Base-by-base conservation (phyloP, 73 alveolate genomes). In the Paramecium tetraurelia region DNA sequence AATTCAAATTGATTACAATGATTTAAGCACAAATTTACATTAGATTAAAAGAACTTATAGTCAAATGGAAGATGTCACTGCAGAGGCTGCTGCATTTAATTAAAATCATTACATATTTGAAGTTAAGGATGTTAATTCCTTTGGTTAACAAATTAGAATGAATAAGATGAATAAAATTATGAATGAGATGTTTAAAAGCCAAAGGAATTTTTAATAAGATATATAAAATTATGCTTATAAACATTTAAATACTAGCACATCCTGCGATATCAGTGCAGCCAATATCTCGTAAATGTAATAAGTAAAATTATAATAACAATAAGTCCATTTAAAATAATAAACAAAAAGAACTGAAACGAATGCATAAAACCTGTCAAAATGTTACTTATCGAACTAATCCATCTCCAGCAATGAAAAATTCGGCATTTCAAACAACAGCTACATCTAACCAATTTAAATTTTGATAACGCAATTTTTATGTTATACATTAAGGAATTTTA, bases 121-220 rank as follows among this genome's bases (percentile, higher is more conserved):
- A 80, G 75, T 80, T 22, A 41, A 80, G 14, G 90, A 80, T 80
- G 75, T 80, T 5, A 80, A 80, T 44, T 80, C 90, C 0, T 80
- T 80, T 80, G 76, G 90, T 8, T 44, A 80, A 29, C 43, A 80
- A 46, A 80, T 80, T 21, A 80, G 90, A 80, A 80, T 80, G 90
- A 80, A 80, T 46, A 80, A 80, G 18, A 43, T 77, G 72, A 40
- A 80, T 24, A 31, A 33, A 31, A 41, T 80, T 2, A 80, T 80
- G 75, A 22, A 46, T 44, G 72, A 43, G 9, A 80, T 80, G 71
- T 80, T 80, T 48, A n/a, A 80, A 43, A 72, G 59, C 5, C 38
- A 72, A 72, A 33, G 59, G n/a, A 72, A 72, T 38, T 33, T 72
- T 35, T 72, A 72, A 36, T n/a, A 72, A 36, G 63, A 72, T 38